These are phyloP conservation scores for Macroventuria anomochaeta DNA, from an alignment of 2,329 filamentous ascomycete species.

Conservation along the genomic window DNA sequence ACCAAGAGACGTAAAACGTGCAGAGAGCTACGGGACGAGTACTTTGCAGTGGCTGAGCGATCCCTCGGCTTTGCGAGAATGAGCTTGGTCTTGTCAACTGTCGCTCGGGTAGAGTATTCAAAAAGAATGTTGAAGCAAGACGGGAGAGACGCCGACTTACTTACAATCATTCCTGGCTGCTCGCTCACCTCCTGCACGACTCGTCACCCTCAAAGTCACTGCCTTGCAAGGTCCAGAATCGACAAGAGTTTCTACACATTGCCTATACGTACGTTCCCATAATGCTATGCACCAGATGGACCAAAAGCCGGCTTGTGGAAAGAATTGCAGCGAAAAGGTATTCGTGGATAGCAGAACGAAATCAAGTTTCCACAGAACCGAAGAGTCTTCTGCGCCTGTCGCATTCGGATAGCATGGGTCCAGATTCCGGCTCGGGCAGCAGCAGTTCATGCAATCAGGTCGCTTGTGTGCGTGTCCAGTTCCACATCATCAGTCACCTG, in stretches of 20 bases:
- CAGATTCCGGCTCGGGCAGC: neutral
- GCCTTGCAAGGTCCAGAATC: too few relatives aligned
- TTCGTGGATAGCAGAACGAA: neutral
- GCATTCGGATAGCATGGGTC: neutral
- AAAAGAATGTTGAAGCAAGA: too few relatives aligned
- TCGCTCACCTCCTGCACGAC: too few relatives aligned
- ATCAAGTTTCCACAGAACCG: neutral
- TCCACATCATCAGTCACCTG: neutral
- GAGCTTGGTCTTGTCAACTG: too few relatives aligned
- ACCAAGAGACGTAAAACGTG: neutral
- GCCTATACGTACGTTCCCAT: neutral
- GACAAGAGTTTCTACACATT: too few relatives aligned
- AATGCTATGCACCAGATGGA: neutral
- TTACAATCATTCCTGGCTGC: too few relatives aligned
- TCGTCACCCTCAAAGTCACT: too few relatives aligned
- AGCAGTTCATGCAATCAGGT: neutral
- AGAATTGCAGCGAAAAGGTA: neutral
- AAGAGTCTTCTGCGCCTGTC: neutral
- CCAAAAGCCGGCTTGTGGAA: neutral
- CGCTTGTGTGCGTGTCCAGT: neutral
- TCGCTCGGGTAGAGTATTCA: too few relatives aligned
- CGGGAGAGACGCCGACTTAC: too few relatives aligned
- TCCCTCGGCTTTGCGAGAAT: too few relatives aligned
- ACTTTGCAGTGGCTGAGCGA: too few relatives aligned
- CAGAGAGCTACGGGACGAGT: neutral